Evolutionary conservation across 1,284 basidiomycete species (phyloP).

Genomic region (Ustilago xerochloae): DNA sequence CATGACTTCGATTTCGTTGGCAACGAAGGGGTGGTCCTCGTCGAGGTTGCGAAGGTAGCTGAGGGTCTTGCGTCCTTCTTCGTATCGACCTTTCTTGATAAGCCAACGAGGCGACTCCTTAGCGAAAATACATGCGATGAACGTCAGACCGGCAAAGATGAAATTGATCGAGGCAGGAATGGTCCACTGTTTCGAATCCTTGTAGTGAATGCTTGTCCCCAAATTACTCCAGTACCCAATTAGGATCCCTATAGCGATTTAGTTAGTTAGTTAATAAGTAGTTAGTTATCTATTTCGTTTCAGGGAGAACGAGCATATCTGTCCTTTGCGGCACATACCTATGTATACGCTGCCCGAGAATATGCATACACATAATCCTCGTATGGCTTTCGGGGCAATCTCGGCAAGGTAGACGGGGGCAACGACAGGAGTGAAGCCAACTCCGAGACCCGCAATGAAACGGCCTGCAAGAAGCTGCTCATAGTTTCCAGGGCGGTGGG

Average conservation of each 20-base stretch:
- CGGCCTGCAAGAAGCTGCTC: constrained; percentile 51
- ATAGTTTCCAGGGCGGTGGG: constrained; percentile 40
- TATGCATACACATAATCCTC: constrained; percentile 46
- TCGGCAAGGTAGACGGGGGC: constrained; percentile 50
- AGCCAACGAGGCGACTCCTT: constrained; percentile 56
- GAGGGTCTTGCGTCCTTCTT: constrained; percentile 45
- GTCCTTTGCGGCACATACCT: too few species aligned
- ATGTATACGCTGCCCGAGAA: constrained; percentile 49
- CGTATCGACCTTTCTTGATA: constrained; percentile 43
- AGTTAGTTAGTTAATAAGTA: too few species aligned
- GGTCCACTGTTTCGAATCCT: constrained; percentile 38
- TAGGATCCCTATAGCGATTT: too few species aligned
- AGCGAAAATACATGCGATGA: constrained; percentile 44
- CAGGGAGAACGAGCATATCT: too few species aligned
- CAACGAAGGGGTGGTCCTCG: constrained; percentile 36
- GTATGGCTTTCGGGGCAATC: constrained; percentile 47
- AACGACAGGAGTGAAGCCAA: constrained; percentile 52
- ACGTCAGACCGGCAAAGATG: constrained; percentile 51
- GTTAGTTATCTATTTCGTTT: too few species aligned
- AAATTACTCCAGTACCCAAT: constrained; percentile 43
- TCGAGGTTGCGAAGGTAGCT: constrained; percentile 47
- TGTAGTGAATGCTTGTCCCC: constrained; percentile 19
- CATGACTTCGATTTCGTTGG: constrained; percentile 49
- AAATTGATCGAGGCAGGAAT: constrained; percentile 53
- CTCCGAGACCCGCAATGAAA: constrained; percentile 53